Conservation (phyloP, 495 filamentous ascomycete genomes). For the Neurospora sp. region DNA sequence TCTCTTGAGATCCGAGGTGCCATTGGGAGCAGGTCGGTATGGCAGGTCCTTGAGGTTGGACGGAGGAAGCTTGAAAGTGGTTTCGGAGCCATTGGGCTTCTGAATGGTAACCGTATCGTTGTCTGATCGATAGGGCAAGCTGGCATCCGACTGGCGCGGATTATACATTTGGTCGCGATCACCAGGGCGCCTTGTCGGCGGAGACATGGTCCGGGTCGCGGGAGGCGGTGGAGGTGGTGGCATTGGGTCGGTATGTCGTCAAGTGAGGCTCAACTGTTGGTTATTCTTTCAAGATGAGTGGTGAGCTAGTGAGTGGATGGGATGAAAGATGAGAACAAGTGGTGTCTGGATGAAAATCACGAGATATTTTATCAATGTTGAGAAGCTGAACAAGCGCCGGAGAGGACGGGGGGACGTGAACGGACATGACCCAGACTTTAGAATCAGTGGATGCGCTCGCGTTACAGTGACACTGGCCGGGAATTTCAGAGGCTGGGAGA, state of each 20-base stretch:
- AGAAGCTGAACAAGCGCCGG: neutral
- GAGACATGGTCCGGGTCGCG: neutral
- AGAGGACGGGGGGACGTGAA: neutral
- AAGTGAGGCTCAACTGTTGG: neutral
- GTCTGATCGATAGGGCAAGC: neutral
- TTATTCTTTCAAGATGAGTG: neutral
- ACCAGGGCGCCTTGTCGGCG: neutral
- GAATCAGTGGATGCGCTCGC: neutral
- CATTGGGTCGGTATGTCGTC: neutral
- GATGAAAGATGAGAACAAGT: neutral
- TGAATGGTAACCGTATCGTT: neutral
- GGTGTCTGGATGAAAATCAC: neutral
- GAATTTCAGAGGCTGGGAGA: neutral
- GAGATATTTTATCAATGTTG: neutral
- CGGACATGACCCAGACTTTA: neutral
- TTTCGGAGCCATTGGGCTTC: neutral
- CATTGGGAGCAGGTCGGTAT: neutral
- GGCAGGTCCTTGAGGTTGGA: neutral
- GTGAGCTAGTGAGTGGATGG: neutral
- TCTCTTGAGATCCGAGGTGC: neutral
- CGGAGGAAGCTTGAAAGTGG: neutral
- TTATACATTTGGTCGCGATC: neutral
- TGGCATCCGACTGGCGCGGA: neutral
- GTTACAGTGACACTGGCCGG: neutral
- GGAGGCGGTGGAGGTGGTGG: neutral